Evolutionary conservation across 495 filamentous ascomycete genomes (phyloP).

Genomic region (Lasiosphaeria miniovina): DNA sequence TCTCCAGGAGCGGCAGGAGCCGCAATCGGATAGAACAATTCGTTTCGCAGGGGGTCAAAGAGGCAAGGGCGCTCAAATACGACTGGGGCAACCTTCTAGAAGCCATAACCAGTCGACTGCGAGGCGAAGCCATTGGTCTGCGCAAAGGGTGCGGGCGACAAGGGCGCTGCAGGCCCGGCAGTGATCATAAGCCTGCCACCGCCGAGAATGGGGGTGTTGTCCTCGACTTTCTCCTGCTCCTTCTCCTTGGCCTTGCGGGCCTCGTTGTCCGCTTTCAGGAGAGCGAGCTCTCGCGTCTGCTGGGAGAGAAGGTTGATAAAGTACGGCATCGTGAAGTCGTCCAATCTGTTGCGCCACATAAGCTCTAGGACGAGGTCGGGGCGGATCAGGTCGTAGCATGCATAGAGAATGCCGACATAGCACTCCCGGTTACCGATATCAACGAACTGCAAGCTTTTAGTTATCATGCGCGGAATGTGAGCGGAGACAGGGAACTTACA

Average conservation of each 20-base stretch:
- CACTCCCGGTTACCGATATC: constrained; percentile 99
- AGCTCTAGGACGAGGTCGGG: constrained; percentile 91
- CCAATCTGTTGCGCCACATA: constrained; percentile 92
- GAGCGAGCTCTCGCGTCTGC: constrained; percentile 79
- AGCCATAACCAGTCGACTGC: constrained; percentile 70
- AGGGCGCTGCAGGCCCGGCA: constrained; percentile 67
- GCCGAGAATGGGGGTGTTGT: constrained; percentile 89
- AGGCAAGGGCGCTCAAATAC: constrained; percentile 23
- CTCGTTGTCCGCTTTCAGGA: constrained; percentile 93
- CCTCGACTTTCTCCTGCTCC: constrained; percentile 82
- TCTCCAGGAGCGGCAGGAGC: constrained; percentile 5
- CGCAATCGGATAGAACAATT: constrained; percentile 22
- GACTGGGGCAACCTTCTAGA: constrained; percentile 34
- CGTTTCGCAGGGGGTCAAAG: constrained; percentile 16
- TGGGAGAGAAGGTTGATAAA: constrained; percentile 98
- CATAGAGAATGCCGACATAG: constrained; percentile 98
- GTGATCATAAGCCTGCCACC: constrained; percentile 95
- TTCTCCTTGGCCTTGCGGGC: constrained; percentile 88
- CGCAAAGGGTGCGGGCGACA: constrained; percentile 61
- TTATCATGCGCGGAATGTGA: constrained; percentile 4
- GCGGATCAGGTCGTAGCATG: constrained; percentile 96
- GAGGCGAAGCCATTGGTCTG: constrained; percentile 80
- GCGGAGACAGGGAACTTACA: constrained; percentile 58
- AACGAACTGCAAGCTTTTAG: constrained; percentile 72
- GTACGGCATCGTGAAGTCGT: constrained; percentile 99